Evolutionary conservation across 2,329 filamentous ascomycete genomes (phyloP), one percentile per base, ranked within the genome.

Genomic region (Massarina eburnea): DNA sequence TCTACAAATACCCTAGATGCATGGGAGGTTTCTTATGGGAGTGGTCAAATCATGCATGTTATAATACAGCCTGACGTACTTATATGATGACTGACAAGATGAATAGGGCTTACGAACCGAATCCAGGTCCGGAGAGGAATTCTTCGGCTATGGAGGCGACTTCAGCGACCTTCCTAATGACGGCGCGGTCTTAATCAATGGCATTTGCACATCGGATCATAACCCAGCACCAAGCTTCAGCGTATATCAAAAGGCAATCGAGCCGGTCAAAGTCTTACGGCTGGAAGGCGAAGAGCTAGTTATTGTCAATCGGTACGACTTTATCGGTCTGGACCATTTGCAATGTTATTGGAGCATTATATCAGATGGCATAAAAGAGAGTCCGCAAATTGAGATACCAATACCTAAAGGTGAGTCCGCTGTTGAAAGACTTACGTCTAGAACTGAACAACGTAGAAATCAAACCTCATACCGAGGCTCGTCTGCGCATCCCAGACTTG

Each of bases 11-110:
- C 48, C 78, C 78, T 0, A 76, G 78, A 2, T 75, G 88, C 0
- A 84, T 88, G 57, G 85, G 85, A 8, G 85, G 85, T 0, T 71
- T 72, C 58, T 65, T 72, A 1, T 75, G 73, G 73, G 73, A 75
- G 41, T 75, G 73, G 72, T 70, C 72, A 1, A 75, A 75, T 26
- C 73, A 75, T 35, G 73, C n/a, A n/a, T n/a, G n/a, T n/a, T n/a
- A n/a, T n/a, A n/a, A n/a, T n/a, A n/a, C n/a, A n/a, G n/a, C n/a
- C n/a, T n/a, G n/a, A n/a, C n/a, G n/a, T n/a, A n/a, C n/a, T n/a
- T n/a, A n/a, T n/a, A n/a, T n/a, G n/a, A n/a, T n/a, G n/a, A n/a
- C n/a, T n/a, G n/a, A n/a, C n/a, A n/a, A n/a, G n/a, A n/a, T n/a
- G n/a, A n/a, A n/a, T n/a, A n/a, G n/a, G 73, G 12, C 63, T 75